phyloP scores from a whole-genome alignment of 106 monocot genomes.

The Ottelia alismoides region DNA sequence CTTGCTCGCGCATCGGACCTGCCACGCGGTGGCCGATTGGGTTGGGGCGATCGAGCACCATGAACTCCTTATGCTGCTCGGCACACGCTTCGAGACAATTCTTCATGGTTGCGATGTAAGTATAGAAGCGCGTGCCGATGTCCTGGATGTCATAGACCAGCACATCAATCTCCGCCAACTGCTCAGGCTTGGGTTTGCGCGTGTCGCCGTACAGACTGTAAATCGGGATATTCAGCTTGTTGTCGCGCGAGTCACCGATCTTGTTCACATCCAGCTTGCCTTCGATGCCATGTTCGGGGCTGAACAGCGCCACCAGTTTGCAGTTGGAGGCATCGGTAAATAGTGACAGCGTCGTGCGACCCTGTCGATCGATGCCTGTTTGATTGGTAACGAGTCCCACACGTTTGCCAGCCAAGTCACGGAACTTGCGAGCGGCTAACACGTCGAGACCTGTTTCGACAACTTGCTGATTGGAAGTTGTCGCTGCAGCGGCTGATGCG shows the following conservation, averaged over 20 bases:
- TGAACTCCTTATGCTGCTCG: not conserved
- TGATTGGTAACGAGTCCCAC: not conserved
- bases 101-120: not conserved
- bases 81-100: not conserved
- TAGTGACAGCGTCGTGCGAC: not conserved
- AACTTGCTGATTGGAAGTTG: too few relatives aligned
- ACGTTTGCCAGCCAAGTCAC: not conserved
- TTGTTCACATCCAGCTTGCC: not conserved
- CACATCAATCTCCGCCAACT: not conserved
- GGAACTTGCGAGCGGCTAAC: not conserved
- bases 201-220: not conserved
- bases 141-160: not conserved
- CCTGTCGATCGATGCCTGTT: not conserved
- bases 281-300: not conserved
- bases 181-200: not conserved
- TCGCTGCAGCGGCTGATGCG: too few relatives aligned
- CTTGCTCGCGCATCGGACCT: not conserved
- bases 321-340: not conserved
- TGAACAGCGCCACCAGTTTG: not conserved
- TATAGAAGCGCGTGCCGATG: not conserved
- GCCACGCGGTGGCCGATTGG: not conserved
- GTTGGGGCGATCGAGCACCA: not conserved
- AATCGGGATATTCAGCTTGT: not conserved
- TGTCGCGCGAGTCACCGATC: not conserved
- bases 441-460: not conserved